Conservation (phyloP, 345 rosid species). For the Adansonia digitata region DNA sequence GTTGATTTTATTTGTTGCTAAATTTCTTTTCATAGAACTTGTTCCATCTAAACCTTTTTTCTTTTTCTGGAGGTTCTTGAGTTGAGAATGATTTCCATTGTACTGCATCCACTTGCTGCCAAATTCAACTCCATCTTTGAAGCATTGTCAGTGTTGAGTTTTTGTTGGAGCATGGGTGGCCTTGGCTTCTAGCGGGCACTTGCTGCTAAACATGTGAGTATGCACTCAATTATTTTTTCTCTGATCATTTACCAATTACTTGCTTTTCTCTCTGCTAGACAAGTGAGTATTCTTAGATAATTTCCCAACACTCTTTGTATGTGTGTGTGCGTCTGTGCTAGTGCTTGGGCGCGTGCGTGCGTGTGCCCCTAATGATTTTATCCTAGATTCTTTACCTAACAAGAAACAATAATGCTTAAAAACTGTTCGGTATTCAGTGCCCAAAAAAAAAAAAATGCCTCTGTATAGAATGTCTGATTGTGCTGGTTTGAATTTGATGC, state of each 20-base stretch:
- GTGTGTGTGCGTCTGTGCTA: too few relatives aligned
- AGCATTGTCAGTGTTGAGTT: constrained; percentile 38
- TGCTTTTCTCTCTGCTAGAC: neutral
- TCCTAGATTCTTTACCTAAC: too few relatives aligned
- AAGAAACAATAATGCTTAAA: neutral
- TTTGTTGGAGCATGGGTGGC: constrained; percentile 77
- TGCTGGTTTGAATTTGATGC: neutral
- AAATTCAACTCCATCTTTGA: constrained; percentile 54
- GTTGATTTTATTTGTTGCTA: constrained; percentile 2
- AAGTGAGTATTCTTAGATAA: neutral
- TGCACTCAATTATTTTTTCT: neutral
- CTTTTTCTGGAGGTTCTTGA: constrained; percentile 35
- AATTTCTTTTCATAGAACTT: neutral
- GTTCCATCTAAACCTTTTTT: constrained; percentile 8
- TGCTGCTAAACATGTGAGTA: constrained; percentile 31
- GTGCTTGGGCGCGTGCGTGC: neutral
- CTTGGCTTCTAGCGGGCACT: constrained; percentile 58
- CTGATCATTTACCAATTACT: neutral
- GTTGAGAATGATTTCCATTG: constrained; percentile 45
- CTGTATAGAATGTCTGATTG: neutral
- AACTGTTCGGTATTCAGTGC: neutral
- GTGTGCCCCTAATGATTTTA: neutral
- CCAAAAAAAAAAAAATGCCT: neutral
- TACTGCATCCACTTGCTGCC: constrained; percentile 53
- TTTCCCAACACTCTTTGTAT: too few relatives aligned